Conservation (phyloP, 306 rosid genomes). For the Crotalaria pallida region DNA sequence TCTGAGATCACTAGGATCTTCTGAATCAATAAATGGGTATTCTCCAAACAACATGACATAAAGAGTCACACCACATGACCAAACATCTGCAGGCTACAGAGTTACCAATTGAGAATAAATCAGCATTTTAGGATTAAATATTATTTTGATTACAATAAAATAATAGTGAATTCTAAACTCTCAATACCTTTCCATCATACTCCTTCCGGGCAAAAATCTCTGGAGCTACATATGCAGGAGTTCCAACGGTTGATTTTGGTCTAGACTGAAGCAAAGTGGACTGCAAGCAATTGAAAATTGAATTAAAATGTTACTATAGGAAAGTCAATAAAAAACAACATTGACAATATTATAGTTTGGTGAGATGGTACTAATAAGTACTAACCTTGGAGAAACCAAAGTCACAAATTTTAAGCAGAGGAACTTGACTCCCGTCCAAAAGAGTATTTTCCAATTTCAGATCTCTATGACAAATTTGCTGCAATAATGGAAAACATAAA, state of each 20-base stretch:
- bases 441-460: constrained; percentile 89
- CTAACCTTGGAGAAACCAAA: constrained; percentile 93
- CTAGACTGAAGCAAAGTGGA: constrained; percentile 79
- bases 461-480: constrained; percentile 98
- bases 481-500: background rate
- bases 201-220: constrained; percentile 75
- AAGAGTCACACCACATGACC: constrained; percentile 95
- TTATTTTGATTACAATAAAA: constrained; percentile 2
- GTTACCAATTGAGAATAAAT: constrained; percentile 19
- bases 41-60: constrained; percentile 90
- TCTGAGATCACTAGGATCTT: constrained; percentile 70
- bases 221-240: constrained; percentile 94
- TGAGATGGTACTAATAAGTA: constrained; percentile 3
- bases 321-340: background rate
- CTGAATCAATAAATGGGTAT: constrained; percentile 94
- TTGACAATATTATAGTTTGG: too few relatives aligned
- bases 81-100: constrained; percentile 83
- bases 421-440: constrained; percentile 79
- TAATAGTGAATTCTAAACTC: background rate
- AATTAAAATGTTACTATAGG: background rate
- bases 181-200: constrained; percentile 83
- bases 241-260: constrained; percentile 92
- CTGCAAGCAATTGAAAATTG: constrained; percentile 35
- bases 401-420: constrained; percentile 85
- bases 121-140: background rate